Evolutionary conservation across 2,329 filamentous ascomycete species (phyloP).

Genomic region (Botrytis fragariae): DNA sequence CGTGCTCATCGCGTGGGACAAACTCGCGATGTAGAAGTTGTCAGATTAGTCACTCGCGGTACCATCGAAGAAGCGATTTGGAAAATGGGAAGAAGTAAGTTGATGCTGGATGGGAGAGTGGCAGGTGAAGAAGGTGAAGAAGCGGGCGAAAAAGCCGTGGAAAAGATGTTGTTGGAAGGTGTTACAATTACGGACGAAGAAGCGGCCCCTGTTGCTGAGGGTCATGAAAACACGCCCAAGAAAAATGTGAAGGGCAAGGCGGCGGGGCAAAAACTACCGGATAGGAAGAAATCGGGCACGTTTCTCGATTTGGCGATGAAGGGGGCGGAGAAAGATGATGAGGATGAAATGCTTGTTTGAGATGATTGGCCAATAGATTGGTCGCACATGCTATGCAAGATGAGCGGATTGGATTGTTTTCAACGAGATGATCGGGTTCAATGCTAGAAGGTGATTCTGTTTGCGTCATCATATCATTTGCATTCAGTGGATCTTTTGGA

Average conservation of each 20-base stretch:
- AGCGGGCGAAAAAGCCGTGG: constrained; percentile 32
- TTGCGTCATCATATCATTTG: neutral
- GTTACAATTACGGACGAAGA: constrained; percentile 22
- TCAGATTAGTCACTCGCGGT: constrained; percentile 73
- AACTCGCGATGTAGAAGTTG: constrained; percentile 83
- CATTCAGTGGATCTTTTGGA: neutral
- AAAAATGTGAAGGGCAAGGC: constrained; percentile 17
- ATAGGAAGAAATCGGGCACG: constrained; percentile 9
- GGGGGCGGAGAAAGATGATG: neutral
- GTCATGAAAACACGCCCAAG: neutral
- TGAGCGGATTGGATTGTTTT: neutral
- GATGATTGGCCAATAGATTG: neutral
- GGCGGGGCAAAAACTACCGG: constrained; percentile 1
- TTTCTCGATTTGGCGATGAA: constrained; percentile 21
- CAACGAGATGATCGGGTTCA: neutral
- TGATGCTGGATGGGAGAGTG: constrained; percentile 78
- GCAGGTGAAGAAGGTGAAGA: constrained; percentile 53
- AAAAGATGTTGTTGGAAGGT: constrained; percentile 36
- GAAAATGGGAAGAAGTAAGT: constrained; percentile 85
- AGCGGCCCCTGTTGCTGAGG: constrained; percentile 19
- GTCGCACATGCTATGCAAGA: neutral
- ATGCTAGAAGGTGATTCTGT: neutral
- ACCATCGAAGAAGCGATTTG: constrained; percentile 95
- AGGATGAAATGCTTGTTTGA: constrained; percentile 20
- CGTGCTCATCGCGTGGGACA: constrained; percentile 93